Evolutionary conservation across 495 filamentous ascomycete genomes (phyloP).

Genomic region (Podospora pseudoanserina): DNA sequence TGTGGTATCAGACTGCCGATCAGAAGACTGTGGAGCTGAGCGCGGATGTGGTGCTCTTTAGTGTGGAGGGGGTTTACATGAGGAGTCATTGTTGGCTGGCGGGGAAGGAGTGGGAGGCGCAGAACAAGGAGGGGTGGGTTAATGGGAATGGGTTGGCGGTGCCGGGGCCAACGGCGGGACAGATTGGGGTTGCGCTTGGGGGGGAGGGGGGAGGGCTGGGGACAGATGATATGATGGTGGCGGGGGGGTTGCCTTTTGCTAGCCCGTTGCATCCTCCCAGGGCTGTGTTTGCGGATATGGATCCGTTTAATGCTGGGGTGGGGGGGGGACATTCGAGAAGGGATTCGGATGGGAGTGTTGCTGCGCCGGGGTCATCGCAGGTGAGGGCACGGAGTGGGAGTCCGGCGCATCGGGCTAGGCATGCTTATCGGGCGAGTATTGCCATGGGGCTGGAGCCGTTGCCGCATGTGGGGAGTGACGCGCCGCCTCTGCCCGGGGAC

Average conservation of each 20-base stretch:
- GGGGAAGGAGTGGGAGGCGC: constrained; percentile 65
- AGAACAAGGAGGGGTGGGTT: neutral
- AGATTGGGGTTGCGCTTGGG: neutral
- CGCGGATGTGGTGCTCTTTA: constrained; percentile 78
- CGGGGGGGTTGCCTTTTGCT: neutral
- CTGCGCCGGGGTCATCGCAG: constrained; percentile 29
- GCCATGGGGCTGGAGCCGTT: constrained; percentile 47
- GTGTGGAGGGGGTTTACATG: constrained; percentile 84
- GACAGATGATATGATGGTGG: too few species aligned
- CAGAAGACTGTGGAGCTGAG: constrained; percentile 72
- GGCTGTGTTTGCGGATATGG: constrained; percentile 31
- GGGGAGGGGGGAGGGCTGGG: neutral
- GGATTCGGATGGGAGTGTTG: constrained; percentile 1
- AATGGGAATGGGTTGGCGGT: neutral
- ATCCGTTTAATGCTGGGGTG: constrained; percentile 16
- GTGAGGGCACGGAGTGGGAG: constrained; percentile 34
- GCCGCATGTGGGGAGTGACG: neutral
- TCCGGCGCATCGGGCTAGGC: constrained; percentile 25
- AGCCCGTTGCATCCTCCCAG: constrained; percentile 3
- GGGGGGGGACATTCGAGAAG: neutral
- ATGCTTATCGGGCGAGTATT: constrained; percentile 42
- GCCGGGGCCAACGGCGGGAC: neutral
- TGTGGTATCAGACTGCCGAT: constrained; percentile 77
- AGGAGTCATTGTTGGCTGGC: constrained; percentile 89
- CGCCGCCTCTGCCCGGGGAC: neutral